Conservation (phyloP, 768 basidiomycete species). For the Russula compacta region DNA sequence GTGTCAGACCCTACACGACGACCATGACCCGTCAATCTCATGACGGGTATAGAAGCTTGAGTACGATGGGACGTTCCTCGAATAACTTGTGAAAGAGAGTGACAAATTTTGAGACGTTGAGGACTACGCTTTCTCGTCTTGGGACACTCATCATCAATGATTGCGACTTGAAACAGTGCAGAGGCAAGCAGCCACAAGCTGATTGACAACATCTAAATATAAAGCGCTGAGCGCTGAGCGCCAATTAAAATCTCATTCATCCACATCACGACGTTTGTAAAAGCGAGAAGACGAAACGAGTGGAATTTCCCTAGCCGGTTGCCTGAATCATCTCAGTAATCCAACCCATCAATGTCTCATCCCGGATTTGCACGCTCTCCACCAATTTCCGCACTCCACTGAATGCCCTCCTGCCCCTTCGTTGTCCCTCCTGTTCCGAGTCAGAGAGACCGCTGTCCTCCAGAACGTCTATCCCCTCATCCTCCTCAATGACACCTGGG, state of each 20-base stretch:
- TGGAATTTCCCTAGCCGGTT: neutral
- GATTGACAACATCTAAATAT: no score
- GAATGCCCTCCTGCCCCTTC: slow-evolving; percentile 66
- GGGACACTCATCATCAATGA: slow-evolving; percentile 9
- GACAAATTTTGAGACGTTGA: slow-evolving; percentile 40
- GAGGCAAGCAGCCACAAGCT: neutral
- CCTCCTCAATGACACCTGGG: slow-evolving; percentile 71
- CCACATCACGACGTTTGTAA: no score
- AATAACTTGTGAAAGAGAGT: slow-evolving; percentile 41
- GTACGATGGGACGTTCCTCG: slow-evolving; percentile 26
- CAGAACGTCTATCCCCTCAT: slow-evolving; percentile 51
- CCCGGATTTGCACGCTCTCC: slow-evolving; percentile 55
- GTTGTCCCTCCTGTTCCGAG: slow-evolving; percentile 58
- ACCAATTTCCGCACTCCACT: slow-evolving; percentile 47
- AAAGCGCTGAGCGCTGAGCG: no score
- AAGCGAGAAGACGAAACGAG: neutral
- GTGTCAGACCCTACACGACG: slow-evolving; percentile 32
- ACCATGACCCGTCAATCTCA: neutral
- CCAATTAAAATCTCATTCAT: no score
- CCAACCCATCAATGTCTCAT: slow-evolving; percentile 53
- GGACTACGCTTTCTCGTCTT: slow-evolving; percentile 10
- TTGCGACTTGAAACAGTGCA: neutral
- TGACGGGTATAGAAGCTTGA: neutral
- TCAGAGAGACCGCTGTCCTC: slow-evolving; percentile 23
- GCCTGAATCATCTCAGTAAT: slow-evolving; percentile 52